phyloP scores from a whole-genome alignment of 2,329 filamentous ascomycete species.

The Cercospora nicotianae region DNA sequence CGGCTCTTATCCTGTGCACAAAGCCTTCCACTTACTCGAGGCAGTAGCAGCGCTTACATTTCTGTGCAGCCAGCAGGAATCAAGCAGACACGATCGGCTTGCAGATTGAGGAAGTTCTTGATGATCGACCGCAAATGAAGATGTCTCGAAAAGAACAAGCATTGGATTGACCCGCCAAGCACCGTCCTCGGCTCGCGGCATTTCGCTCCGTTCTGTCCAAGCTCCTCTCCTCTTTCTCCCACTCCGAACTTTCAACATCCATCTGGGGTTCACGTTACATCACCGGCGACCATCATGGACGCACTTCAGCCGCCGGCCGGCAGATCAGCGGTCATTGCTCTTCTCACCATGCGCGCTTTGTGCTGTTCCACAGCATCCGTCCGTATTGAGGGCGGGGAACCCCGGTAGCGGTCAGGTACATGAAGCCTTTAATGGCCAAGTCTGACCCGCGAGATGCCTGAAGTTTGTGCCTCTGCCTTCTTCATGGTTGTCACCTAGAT shows the following conservation, averaged over 20 bases:
- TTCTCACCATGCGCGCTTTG: background rate
- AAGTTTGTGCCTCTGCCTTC: background rate
- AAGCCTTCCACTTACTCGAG: background rate
- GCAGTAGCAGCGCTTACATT: background rate
- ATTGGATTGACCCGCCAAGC: background rate
- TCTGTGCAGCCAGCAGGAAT: too few species aligned
- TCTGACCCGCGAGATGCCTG: background rate
- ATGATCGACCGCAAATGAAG: background rate
- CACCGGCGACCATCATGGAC: background rate
- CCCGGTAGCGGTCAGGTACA: background rate
- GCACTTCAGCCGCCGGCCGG: background rate
- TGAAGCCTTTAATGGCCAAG: background rate
- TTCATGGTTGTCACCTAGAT: background rate
- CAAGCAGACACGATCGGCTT: background rate
- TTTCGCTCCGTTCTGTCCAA: background rate
- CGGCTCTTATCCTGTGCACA: background rate
- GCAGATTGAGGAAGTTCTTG: background rate
- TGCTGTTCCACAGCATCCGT: background rate
- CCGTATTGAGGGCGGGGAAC: background rate
- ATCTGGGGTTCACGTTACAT: constrained; percentile 1
- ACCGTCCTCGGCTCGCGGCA: background rate
- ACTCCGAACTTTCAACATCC: background rate
- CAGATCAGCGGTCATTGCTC: background rate
- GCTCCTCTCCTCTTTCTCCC: background rate
- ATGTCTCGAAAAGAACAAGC: background rate